Evolutionary conservation across 148 eudicot genomes (phyloP).

Genomic region (Rhododendron ovatum): DNA sequence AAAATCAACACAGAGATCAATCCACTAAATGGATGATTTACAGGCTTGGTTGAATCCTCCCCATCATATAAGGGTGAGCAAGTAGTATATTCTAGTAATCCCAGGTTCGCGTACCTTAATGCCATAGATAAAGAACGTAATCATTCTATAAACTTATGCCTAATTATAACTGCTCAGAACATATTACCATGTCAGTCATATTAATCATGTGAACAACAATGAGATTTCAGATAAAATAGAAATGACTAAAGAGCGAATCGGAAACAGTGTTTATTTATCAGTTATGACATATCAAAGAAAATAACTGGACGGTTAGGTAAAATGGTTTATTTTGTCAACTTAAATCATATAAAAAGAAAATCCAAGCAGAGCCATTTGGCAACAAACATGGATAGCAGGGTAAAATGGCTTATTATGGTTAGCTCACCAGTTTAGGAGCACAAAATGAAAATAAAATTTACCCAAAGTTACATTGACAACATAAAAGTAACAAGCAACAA

Average conservation of each 20-base stretch:
- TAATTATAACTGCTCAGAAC: background rate
- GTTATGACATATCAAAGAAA: background rate
- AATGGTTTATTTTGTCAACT: background rate
- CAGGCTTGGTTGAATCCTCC: background rate
- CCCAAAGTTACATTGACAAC: background rate
- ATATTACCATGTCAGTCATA: background rate
- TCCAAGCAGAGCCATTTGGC: conserved; percentile 1
- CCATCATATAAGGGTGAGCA: background rate
- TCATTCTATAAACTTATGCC: background rate
- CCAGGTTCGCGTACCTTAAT: background rate
- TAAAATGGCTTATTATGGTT: background rate
- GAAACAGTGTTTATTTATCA: background rate
- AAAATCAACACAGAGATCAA: background rate
- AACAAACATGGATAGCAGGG: background rate
- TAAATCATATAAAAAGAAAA: background rate
- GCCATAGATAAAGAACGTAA: background rate
- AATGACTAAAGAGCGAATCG: background rate
- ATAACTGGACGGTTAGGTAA: background rate
- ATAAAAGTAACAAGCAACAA: background rate
- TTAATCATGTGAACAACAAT: background rate
- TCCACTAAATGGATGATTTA: background rate
- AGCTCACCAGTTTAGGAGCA: background rate
- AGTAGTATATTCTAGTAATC: background rate
- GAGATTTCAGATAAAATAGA: background rate
- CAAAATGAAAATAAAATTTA: background rate